A percentile compares a stretch with the other conserved stretches of the same genome.
Evolutionary conservation across 2,329 filamentous ascomycete species (phyloP).

Genomic region (Apiospora koreana): DNA sequence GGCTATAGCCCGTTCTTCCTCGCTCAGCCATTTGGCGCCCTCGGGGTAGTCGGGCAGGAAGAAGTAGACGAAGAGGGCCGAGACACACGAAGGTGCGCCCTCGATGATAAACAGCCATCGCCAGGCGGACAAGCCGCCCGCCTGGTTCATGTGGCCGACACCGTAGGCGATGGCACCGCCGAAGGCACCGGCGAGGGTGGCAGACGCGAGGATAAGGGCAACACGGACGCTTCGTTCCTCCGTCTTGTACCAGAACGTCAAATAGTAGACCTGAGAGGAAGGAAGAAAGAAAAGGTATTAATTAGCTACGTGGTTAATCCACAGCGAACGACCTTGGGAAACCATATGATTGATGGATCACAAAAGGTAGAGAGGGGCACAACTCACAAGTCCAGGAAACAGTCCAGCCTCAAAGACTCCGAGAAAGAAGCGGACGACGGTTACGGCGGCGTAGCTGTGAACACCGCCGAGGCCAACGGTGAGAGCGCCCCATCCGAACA

Average conservation of each 20-base stretch:
- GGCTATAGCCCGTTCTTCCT: constrained; percentile 58
- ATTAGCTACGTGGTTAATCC: constrained; percentile 17
- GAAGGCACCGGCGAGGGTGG: constrained; percentile 71
- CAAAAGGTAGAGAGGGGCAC: constrained; percentile 34
- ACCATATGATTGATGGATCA: constrained; percentile 20
- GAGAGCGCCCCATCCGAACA: constrained; percentile 63
- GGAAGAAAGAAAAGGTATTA: not conserved
- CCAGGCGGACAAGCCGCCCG: constrained; percentile 66
- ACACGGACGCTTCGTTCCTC: constrained; percentile 68
- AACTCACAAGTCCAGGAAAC: constrained; percentile 60
- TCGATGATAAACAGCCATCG: constrained; percentile 63
- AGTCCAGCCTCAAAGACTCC: constrained; percentile 69
- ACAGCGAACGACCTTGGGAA: too few species aligned
- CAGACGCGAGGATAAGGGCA: constrained; percentile 65
- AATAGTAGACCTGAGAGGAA: constrained; percentile 46
- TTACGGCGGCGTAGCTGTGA: constrained; percentile 58
- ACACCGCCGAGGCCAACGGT: constrained; percentile 65
- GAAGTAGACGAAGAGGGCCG: constrained; percentile 57
- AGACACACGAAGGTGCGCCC: constrained; percentile 43
- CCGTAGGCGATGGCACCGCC: constrained; percentile 73
- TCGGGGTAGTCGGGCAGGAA: constrained; percentile 66
- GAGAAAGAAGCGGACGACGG: constrained; percentile 64
- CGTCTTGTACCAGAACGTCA: constrained; percentile 71
- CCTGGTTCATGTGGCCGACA: constrained; percentile 70
- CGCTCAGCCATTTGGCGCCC: constrained; percentile 60